Conservation (phyloP, 75 land plant species). For the Ceratopteris richardii region DNA sequence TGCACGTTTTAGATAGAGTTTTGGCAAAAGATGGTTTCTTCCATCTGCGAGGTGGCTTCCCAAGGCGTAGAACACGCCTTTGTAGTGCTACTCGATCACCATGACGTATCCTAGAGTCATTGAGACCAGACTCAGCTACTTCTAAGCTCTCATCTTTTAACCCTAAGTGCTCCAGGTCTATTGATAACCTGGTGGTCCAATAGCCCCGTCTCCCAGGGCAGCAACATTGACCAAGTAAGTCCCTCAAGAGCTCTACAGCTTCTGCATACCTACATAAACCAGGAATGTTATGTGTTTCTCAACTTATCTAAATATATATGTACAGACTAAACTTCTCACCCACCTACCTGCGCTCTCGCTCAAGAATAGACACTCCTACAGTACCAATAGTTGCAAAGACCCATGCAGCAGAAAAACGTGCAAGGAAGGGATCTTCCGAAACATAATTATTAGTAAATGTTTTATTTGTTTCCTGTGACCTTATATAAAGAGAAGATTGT, state of each 20-base stretch:
- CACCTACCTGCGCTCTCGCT: slow-evolving; percentile 60
- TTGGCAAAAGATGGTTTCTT: slow-evolving; percentile 57
- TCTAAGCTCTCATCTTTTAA: slow-evolving; percentile 55
- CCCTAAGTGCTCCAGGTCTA: slow-evolving; percentile 80
- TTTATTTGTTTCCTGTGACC: neutral
- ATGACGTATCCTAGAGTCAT: slow-evolving; percentile 77
- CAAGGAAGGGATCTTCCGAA: slow-evolving; percentile 28
- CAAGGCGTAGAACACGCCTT: slow-evolving; percentile 68
- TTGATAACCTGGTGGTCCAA: slow-evolving; percentile 84
- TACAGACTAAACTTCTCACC: too few species aligned
- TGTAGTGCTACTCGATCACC: slow-evolving; percentile 80
- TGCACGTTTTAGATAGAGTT: slow-evolving; percentile 40
- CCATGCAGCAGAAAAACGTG: slow-evolving; percentile 62
- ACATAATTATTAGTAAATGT: slow-evolving; percentile 18
- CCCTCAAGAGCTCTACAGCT: slow-evolving; percentile 50
- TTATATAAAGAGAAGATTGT: slow-evolving; percentile 33
- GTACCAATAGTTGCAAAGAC: slow-evolving; percentile 65
- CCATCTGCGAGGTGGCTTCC: slow-evolving; percentile 95
- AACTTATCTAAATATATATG: too few species aligned
- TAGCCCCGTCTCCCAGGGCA: slow-evolving; percentile 73
- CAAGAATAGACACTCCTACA: slow-evolving; percentile 73
- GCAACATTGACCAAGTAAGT: slow-evolving; percentile 30
- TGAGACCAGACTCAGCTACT: slow-evolving; percentile 65
- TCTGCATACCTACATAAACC: slow-evolving; percentile 54
- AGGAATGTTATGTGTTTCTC: too few species aligned